Conservation (phyloP, 805 yeast genomes). For the Candida silvatica region DNA sequence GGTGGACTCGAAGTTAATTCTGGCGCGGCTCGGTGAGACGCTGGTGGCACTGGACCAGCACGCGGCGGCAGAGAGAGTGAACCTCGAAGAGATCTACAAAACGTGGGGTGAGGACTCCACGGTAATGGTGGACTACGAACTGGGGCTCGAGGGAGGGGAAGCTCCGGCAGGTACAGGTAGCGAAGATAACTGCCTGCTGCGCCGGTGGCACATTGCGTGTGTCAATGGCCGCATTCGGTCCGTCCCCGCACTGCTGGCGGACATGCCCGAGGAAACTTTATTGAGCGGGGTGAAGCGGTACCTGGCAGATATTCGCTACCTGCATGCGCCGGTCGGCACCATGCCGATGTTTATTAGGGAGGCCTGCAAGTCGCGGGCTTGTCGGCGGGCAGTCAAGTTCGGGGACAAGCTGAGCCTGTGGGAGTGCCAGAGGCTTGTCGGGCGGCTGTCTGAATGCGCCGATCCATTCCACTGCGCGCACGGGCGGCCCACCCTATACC, state of each 20-base stretch:
- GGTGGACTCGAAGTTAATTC: conserved; percentile 55
- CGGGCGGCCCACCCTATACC: conserved; percentile 69
- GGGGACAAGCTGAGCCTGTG: conserved; percentile 40
- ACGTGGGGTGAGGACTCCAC: not conserved
- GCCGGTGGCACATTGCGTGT: too few species aligned
- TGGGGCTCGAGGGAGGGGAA: too few species aligned
- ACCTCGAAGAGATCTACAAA: conserved; percentile 41
- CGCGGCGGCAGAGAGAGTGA: conserved; percentile 73
- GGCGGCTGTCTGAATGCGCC: conserved; percentile 35
- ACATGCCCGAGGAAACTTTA: too few species aligned
- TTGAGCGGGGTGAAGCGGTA: too few species aligned
- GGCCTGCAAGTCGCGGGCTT: conserved; percentile 44
- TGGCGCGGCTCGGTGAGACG: conserved; percentile 24
- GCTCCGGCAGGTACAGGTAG: too few species aligned
- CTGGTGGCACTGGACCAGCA: conserved; percentile 63
- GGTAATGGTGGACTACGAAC: too few species aligned
- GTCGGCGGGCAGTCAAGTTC: conserved; percentile 64
- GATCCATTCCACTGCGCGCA: conserved; percentile 80
- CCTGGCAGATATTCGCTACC: too few species aligned
- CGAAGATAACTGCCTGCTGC: too few species aligned
- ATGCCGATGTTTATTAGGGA: not conserved
- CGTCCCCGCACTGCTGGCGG: too few species aligned
- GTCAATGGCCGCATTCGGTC: too few species aligned
- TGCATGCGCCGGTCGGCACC: too few species aligned
- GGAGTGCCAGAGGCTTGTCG: conserved; percentile 39